These are phyloP conservation scores for Pyrrhoderma lamaoense DNA, from an alignment of 1,284 basidiomycete genomes.

Conservation along the genomic window DNA sequence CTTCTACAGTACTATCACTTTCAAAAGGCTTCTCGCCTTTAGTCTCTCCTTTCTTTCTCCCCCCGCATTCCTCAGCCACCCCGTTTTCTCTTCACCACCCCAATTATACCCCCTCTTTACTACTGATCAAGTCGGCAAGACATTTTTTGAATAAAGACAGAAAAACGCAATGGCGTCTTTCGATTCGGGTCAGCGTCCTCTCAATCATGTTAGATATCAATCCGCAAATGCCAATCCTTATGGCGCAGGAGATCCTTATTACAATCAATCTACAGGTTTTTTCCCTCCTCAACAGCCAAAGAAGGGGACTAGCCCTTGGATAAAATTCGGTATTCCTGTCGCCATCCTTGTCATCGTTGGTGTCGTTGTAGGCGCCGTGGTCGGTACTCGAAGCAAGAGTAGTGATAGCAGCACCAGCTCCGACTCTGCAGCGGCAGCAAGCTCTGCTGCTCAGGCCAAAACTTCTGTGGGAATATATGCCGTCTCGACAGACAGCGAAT, in stretches of 20 bases:
- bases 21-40: background rate
- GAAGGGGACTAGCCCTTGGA: slow-evolving; percentile 45
- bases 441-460: slow-evolving; percentile 54
- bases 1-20: slow-evolving; percentile 1
- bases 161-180: slow-evolving; percentile 13
- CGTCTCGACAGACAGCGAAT: slow-evolving; percentile 67
- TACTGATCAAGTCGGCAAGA: slow-evolving; percentile 6
- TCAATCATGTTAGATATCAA: slow-evolving; percentile 21
- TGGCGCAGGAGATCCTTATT: slow-evolving; percentile 20
- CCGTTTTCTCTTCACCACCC: background rate
- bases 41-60: slow-evolving; percentile 4
- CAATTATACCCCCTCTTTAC: background rate
- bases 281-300: slow-evolving; percentile 21
- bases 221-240: slow-evolving; percentile 20
- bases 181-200: slow-evolving; percentile 20
- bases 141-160: background rate
- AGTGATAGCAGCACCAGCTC: slow-evolving; percentile 29
- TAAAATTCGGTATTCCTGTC: slow-evolving; percentile 61
- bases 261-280: slow-evolving; percentile 19
- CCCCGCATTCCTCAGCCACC: background rate
- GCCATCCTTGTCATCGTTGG: slow-evolving; percentile 61
- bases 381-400: slow-evolving; percentile 52
- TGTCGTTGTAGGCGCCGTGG: slow-evolving; percentile 72
- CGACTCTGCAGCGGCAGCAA: slow-evolving; percentile 33
- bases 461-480: slow-evolving; percentile 58